Conservation (phyloP, 371 early-diverging fungal genomes). For the Vittaforma corneae region DNA sequence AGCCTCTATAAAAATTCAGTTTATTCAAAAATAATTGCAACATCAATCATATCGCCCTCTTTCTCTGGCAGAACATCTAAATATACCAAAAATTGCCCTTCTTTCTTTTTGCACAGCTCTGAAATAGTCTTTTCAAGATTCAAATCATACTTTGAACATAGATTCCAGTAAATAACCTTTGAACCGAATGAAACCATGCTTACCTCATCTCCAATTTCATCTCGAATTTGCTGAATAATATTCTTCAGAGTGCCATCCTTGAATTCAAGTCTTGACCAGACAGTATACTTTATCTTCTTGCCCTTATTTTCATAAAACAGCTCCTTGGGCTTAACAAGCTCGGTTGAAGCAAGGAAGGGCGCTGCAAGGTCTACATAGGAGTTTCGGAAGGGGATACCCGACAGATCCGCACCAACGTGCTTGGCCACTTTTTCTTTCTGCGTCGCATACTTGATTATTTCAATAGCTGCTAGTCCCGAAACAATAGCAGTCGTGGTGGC, state of each 20-base stretch:
- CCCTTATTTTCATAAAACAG: slow-evolving; percentile 60
- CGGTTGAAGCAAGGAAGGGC: slow-evolving; percentile 96
- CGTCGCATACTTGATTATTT: slow-evolving; percentile 60
- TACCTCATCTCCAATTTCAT: slow-evolving; percentile 71
- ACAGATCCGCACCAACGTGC: slow-evolving; percentile 60
- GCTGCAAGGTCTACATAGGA: slow-evolving; percentile 92
- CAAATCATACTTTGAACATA: slow-evolving; percentile 28
- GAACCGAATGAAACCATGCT: slow-evolving; percentile 83
- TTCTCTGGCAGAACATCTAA: slow-evolving; percentile 30
- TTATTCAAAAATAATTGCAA: slow-evolving; percentile 19
- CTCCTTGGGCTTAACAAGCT: slow-evolving; percentile 75
- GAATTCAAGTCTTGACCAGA: slow-evolving; percentile 91
- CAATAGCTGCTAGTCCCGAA: slow-evolving; percentile 89
- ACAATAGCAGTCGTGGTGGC: slow-evolving; percentile 98
- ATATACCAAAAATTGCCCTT: slow-evolving; percentile 25
- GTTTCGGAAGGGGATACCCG: slow-evolving; percentile 78
- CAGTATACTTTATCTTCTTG: slow-evolving; percentile 73
- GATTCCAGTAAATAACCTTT: slow-evolving; percentile 65
- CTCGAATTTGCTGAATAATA: slow-evolving; percentile 72
- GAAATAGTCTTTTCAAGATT: slow-evolving; percentile 41
- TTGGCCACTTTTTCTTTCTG: slow-evolving; percentile 5
- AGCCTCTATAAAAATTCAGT: not conserved
- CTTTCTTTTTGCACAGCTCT: slow-evolving; percentile 22
- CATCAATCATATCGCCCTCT: slow-evolving; percentile 19
- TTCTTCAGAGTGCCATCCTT: slow-evolving; percentile 75